Evolutionary conservation across 768 basidiomycete genomes (phyloP).

Genomic region (Hypholoma sublateritium): DNA sequence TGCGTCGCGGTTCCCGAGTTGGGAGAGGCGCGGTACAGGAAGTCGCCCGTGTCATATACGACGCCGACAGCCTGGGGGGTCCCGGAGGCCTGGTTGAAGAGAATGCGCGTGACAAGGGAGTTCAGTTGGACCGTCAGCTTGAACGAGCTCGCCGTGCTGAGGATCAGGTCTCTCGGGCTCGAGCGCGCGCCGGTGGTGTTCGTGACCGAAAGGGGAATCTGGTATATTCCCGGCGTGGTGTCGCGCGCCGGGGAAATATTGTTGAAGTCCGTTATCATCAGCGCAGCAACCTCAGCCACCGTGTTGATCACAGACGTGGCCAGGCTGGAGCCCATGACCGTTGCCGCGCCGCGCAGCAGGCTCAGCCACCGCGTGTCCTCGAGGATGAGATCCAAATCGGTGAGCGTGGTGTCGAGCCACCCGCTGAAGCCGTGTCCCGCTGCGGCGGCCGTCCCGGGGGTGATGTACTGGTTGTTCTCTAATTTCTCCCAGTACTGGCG

Average conservation of each 20-base stretch:
- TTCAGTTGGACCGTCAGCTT: conserved; percentile 63
- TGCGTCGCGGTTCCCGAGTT: neutral
- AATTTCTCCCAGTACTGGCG: conserved; percentile 7
- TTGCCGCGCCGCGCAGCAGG: conserved; percentile 6
- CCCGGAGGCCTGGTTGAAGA: conserved; percentile 48
- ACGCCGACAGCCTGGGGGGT: conserved; percentile 31
- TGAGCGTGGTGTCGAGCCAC: conserved; percentile 2
- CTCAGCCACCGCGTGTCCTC: conserved; percentile 3
- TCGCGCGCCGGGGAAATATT: conserved; percentile 5
- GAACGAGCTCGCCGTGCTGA: neutral
- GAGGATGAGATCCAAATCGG: conserved; percentile 3
- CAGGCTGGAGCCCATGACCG: conserved; percentile 1
- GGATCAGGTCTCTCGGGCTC: neutral
- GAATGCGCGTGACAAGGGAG: conserved; percentile 55
- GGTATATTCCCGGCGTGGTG: conserved; percentile 7
- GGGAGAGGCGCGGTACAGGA: conserved; percentile 4
- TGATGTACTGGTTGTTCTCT: conserved; percentile 9
- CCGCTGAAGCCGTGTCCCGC: conserved; percentile 7
- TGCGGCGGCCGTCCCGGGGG: neutral
- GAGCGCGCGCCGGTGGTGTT: conserved; percentile 1
- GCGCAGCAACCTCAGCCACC: neutral
- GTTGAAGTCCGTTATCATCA: conserved; percentile 7
- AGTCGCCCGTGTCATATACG: conserved; percentile 28
- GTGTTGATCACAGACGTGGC: neutral
- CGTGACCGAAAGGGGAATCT: conserved; percentile 1